Conservation (phyloP, 257 asterid species). For the Verbena officinalis region DNA sequence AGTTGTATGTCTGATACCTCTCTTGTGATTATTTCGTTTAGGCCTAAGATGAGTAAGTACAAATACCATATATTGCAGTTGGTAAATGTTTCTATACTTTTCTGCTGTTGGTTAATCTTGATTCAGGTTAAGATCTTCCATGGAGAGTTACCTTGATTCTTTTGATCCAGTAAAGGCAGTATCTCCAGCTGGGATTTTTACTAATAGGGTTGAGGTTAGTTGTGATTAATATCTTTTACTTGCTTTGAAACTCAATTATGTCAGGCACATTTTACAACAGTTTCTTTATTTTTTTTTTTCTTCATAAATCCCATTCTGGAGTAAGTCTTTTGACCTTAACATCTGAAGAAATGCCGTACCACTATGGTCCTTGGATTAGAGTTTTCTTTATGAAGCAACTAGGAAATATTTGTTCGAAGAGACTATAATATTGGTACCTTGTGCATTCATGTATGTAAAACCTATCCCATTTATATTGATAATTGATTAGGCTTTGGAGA, state of each 20-base stretch:
- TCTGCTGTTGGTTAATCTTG: conserved; percentile 28
- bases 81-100: conserved; percentile 1
- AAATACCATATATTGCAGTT: neutral
- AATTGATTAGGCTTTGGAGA: too few species aligned
- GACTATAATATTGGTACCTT: too few species aligned
- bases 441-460: too few species aligned
- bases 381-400: too few species aligned
- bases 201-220: conserved; percentile 79
- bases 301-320: neutral
- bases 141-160: conserved; percentile 75
- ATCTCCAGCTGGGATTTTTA: conserved; percentile 81
- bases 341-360: conserved; percentile 7
- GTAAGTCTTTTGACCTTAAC: neutral
- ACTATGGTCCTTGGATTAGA: too few species aligned
- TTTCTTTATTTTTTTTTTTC: neutral
- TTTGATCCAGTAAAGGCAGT: conserved; percentile 75
- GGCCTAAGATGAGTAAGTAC: neutral
- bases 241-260: neutral
- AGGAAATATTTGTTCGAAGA: too few species aligned
- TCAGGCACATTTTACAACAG: too few species aligned
- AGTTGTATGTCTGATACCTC: neutral
- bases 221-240: conserved; percentile 2
- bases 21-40: too few species aligned
- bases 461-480: too few species aligned
- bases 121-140: conserved; percentile 83